phyloP scores from a whole-genome alignment of 208 protist genomes.

The Vickermania spadyakhi region DNA sequence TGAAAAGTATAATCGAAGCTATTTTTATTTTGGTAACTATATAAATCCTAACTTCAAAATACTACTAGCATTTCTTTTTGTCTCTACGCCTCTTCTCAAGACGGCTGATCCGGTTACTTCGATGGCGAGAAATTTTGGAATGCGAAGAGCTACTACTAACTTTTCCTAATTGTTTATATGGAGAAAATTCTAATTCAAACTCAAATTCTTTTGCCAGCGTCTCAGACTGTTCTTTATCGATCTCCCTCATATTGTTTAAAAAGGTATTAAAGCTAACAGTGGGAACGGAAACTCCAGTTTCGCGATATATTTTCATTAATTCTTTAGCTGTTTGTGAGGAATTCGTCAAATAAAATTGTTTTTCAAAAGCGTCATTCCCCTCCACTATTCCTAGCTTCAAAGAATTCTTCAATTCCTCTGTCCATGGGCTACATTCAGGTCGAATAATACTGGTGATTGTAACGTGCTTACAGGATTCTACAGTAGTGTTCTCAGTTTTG shows the following conservation, averaged over 20 bases:
- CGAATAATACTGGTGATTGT: not conserved
- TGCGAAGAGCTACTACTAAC: not conserved
- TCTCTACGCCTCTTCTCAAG: conserved; percentile 4
- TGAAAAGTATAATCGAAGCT: too few relatives aligned
- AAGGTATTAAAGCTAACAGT: not conserved
- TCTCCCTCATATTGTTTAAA: not conserved
- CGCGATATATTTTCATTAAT: not conserved
- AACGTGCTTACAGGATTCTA: too few relatives aligned
- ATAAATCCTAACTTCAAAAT: too few relatives aligned
- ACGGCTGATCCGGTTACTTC: not conserved
- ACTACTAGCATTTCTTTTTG: too few relatives aligned
- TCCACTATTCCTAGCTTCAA: not conserved
- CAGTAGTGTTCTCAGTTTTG: too few relatives aligned
- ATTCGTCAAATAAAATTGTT: not conserved
- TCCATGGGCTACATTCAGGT: not conserved
- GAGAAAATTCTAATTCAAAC: conserved; percentile 12
- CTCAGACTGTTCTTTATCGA: not conserved
- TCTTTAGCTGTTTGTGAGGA: conserved; percentile 1
- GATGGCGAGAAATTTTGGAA: too few relatives aligned
- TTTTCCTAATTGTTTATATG: not conserved
- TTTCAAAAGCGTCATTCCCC: conserved; percentile 3
- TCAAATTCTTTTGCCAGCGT: conserved; percentile 6
- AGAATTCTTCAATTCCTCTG: not conserved
- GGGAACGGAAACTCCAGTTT: conserved; percentile 6
- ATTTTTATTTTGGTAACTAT: too few relatives aligned